These are phyloP conservation scores for Bolboschoenoplectus hybrid DNA, from an alignment of 202 grass and related monocot genomes.

Conservation along the genomic window DNA sequence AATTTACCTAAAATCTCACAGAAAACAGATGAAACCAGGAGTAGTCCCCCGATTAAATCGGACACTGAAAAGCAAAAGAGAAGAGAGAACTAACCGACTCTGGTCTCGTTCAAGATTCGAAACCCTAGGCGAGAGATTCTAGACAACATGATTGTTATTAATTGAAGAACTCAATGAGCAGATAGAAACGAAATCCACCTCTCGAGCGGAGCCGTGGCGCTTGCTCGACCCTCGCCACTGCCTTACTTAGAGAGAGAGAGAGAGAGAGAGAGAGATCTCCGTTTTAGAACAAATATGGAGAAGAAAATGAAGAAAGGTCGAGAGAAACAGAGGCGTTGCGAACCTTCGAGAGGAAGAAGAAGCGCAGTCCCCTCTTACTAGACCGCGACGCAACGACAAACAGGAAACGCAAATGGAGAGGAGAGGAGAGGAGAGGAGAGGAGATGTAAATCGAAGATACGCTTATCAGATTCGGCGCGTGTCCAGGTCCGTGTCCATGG, in stretches of 20 bases:
- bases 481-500: no score
- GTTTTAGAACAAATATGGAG: neutral
- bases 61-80: neutral
- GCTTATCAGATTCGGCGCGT: neutral
- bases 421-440: neutral
- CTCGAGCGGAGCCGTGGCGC: neutral
- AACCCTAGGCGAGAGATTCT: constrained; percentile 57
- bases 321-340: neutral
- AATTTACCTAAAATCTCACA: neutral
- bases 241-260: neutral
- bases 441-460: neutral
- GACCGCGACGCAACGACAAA: neutral
- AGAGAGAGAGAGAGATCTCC: neutral
- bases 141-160: constrained; percentile 45
- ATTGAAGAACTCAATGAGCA: neutral
- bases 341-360: neutral
- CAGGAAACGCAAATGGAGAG: neutral
- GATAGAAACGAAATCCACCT: neutral
- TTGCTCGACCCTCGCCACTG: neutral
- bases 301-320: no score
- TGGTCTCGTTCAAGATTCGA: constrained; percentile 49
- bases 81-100: constrained; percentile 38
- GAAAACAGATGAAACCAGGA: neutral
- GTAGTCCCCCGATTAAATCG: neutral
- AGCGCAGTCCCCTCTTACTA: neutral